Conservation (phyloP, 768 basidiomycete genomes). For the Pleurotus eryngii region DNA sequence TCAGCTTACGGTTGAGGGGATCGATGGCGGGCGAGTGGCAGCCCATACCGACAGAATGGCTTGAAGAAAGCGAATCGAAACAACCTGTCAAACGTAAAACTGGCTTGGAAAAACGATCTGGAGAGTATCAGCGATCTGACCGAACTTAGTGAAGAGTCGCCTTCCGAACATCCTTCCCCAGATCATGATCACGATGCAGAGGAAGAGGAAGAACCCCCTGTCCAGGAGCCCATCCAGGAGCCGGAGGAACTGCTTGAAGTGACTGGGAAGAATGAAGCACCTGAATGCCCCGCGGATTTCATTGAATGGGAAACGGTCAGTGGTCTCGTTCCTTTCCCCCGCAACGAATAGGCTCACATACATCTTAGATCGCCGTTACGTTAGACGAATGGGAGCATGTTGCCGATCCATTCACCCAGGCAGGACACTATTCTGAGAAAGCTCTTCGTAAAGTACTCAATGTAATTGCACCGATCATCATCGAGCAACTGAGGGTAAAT, state of each 20-base stretch:
- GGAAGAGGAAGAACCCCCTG: not conserved
- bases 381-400: slow-evolving; percentile 84
- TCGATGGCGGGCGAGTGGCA: slow-evolving; percentile 66
- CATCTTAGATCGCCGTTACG: slow-evolving; percentile 71
- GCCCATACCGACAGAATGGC: slow-evolving; percentile 75
- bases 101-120: slow-evolving; percentile 57
- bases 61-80: slow-evolving; percentile 18
- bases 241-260: slow-evolving; percentile 5
- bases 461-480: slow-evolving; percentile 68
- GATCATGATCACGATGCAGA: not conserved
- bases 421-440: slow-evolving; percentile 78
- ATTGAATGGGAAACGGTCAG: slow-evolving; percentile 91
- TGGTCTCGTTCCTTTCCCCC: slow-evolving; percentile 10
- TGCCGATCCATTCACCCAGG: slow-evolving; percentile 69
- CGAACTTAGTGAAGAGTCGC: slow-evolving; percentile 56
- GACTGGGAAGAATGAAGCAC: slow-evolving; percentile 14
- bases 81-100: slow-evolving; percentile 30
- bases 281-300: slow-evolving; percentile 46
- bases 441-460: slow-evolving; percentile 70
- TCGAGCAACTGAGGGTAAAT: slow-evolving; percentile 62
- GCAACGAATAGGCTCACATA: not conserved
- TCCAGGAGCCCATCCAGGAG: slow-evolving; percentile 9
- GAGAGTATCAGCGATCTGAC: slow-evolving; percentile 73
- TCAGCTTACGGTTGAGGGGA: slow-evolving; percentile 65
- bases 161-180: slow-evolving; percentile 8